Evolutionary conservation across 2,329 filamentous ascomycete species (phyloP).

Genomic region (Colletotrichum australisinense): DNA sequence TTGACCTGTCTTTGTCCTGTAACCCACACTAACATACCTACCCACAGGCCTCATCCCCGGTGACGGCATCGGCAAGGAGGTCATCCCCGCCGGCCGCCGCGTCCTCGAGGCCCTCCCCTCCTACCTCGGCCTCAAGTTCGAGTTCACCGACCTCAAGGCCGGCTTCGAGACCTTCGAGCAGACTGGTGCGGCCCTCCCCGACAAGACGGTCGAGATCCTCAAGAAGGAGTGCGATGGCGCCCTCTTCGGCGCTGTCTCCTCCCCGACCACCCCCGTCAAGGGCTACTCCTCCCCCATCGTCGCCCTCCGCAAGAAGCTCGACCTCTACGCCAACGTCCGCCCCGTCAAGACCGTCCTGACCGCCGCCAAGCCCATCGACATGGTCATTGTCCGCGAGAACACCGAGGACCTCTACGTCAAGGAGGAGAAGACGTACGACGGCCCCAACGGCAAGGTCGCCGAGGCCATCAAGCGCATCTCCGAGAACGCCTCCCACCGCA

Average conservation of each 20-base stretch:
- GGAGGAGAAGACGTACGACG: constrained; percentile 87
- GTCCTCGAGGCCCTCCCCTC: constrained; percentile 92
- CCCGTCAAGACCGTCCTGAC: constrained; percentile 87
- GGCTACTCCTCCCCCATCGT: constrained; percentile 98
- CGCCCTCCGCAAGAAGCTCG: constrained; percentile 92
- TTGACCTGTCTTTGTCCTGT: neutral
- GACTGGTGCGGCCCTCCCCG: constrained; percentile 88
- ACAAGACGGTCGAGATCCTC: constrained; percentile 89
- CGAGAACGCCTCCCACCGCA: constrained; percentile 84
- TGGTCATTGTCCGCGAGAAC: constrained; percentile 99
- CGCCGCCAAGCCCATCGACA: constrained; percentile 80
- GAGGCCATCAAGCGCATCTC: constrained; percentile 99
- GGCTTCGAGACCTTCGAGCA: constrained; percentile 94
- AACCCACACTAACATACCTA: constrained; percentile 47
- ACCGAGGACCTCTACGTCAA: constrained; percentile 99
- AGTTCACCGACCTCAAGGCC: constrained; percentile 91
- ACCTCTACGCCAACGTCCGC: constrained; percentile 97
- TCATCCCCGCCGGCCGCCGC: constrained; percentile 93
- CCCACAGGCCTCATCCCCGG: constrained; percentile 85
- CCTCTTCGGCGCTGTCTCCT: constrained; percentile 95
- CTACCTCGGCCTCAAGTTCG: constrained; percentile 94
- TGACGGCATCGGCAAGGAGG: constrained; percentile 98
- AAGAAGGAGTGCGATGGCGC: constrained; percentile 94
- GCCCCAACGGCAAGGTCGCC: constrained; percentile 81
- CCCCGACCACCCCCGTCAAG: constrained; percentile 87